A percentile compares a stretch with the other conserved stretches of the same genome.
phyloP scores from a whole-genome alignment of 176 grass and related monocot genomes.

The Aegilops speltoides region DNA sequence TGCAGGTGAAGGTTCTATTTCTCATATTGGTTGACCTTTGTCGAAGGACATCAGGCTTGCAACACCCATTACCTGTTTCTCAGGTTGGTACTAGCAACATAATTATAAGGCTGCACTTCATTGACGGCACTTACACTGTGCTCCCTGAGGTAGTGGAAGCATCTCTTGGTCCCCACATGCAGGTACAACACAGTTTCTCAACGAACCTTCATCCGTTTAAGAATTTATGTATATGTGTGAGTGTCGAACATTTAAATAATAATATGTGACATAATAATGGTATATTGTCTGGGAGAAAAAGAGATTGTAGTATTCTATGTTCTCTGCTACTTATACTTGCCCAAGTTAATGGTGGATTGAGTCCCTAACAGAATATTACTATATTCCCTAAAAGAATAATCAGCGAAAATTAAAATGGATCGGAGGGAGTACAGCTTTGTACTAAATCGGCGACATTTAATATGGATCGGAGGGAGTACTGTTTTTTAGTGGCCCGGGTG shows the following conservation, averaged over 20 bases:
- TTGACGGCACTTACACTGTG: constrained; percentile 97
- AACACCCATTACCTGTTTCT: constrained; percentile 85
- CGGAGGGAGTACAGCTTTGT: too few species aligned
- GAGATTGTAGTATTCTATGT: constrained; percentile 5
- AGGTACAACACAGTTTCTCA: constrained; percentile 49
- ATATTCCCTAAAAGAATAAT: background rate
- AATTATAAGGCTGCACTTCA: constrained; percentile 97
- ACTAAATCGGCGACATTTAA: too few species aligned
- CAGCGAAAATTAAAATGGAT: too few species aligned
- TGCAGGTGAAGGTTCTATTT: constrained; percentile 94
- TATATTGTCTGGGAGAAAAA: background rate
- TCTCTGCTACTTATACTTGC: background rate
- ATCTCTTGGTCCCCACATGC: constrained; percentile 96
- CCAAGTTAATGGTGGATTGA: background rate
- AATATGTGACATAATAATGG: background rate
- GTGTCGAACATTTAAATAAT: background rate
- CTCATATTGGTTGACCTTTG: constrained; percentile 97
- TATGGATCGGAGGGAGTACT: background rate
- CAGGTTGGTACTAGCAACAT: constrained; percentile 93
- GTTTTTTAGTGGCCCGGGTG: background rate
- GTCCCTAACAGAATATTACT: background rate
- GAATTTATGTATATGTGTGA: background rate
- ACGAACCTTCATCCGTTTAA: background rate
- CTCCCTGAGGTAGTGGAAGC: constrained; percentile 98
- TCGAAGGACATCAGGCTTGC: constrained; percentile 77